Conservation (phyloP, 2,329 filamentous ascomycete species). For the Zymoseptoria brevis region DNA sequence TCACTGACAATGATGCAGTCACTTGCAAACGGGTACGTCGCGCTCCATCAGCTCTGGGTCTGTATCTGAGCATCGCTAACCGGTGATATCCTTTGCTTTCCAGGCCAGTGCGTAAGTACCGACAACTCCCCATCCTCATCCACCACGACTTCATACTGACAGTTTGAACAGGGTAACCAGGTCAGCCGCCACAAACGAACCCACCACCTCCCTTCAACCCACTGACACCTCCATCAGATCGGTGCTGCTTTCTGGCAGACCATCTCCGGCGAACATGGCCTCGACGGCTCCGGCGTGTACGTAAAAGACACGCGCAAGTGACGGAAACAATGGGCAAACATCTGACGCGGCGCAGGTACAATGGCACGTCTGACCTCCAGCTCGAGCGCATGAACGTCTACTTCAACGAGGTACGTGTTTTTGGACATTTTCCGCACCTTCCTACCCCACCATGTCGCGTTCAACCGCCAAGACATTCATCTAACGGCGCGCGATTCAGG, state of each 20-base stretch:
- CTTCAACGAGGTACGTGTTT: slow-evolving; percentile 72
- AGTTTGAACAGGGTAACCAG: not conserved
- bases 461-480: slow-evolving; percentile 8
- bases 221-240: slow-evolving; percentile 64
- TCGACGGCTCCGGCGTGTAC: slow-evolving; percentile 94
- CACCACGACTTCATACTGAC: not conserved
- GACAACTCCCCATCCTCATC: not conserved
- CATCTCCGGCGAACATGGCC: slow-evolving; percentile 69
- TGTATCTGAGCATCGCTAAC: no score
- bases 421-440: not conserved
- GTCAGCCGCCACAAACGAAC: not conserved
- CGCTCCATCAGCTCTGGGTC: no score
- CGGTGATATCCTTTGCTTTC: no score
- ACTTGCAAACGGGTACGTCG: not conserved
- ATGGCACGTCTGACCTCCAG: slow-evolving; percentile 96
- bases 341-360: slow-evolving; percentile 59
- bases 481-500: slow-evolving; percentile 48
- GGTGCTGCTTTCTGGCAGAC: slow-evolving; percentile 91
- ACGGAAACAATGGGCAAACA: not conserved
- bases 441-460: not conserved
- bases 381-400: slow-evolving; percentile 99
- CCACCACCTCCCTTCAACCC: no score
- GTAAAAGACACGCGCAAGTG: slow-evolving; percentile 34
- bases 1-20: not conserved
- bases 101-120: not conserved